Percentiles rank a stretch among this genome's conserved stretches.
Conservation (phyloP, 306 rosid species). For the Casuarina glauca region DNA sequence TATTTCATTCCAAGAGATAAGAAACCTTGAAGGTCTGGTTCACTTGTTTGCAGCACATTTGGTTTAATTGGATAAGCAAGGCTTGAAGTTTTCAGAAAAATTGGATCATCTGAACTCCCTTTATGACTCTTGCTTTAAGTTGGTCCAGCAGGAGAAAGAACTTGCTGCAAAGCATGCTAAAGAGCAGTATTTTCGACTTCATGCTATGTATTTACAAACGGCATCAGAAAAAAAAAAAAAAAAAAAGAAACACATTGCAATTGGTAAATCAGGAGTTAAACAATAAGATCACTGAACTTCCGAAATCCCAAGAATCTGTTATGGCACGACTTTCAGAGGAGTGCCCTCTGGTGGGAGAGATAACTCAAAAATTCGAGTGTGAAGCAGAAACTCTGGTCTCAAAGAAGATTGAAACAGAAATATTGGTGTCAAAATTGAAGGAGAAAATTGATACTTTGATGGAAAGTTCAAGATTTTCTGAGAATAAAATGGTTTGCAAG, state of each 20-base stretch:
- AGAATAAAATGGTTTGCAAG: conserved; percentile 60
- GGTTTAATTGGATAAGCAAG: conserved; percentile 62
- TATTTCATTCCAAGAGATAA: conserved; percentile 56
- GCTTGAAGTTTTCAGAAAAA: conserved; percentile 56
- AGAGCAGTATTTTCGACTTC: conserved; percentile 55
- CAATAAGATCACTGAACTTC: conserved; percentile 54
- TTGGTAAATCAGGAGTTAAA: conserved; percentile 51
- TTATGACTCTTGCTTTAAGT: conserved; percentile 58
- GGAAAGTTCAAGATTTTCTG: conserved; percentile 63
- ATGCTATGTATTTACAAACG: conserved; percentile 44
- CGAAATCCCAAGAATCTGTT: conserved; percentile 59
- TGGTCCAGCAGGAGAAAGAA: conserved; percentile 66
- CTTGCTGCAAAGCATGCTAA: conserved; percentile 55
- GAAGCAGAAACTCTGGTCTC: conserved; percentile 65
- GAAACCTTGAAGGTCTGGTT: conserved; percentile 53
- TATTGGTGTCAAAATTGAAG: conserved; percentile 63
- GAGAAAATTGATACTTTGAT: conserved; percentile 48
- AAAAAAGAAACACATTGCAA: conserved; percentile 30
- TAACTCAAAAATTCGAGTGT: conserved; percentile 61
- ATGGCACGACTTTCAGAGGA: conserved; percentile 50
- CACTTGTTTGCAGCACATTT: conserved; percentile 50
- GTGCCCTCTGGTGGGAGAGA: conserved; percentile 51
- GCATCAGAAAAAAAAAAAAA: conserved; percentile 51
- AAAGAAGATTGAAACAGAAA: conserved; percentile 65
- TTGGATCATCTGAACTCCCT: conserved; percentile 68